Conservation (phyloP, 306 rosid genomes). For the Dryas alaskensis region DNA sequence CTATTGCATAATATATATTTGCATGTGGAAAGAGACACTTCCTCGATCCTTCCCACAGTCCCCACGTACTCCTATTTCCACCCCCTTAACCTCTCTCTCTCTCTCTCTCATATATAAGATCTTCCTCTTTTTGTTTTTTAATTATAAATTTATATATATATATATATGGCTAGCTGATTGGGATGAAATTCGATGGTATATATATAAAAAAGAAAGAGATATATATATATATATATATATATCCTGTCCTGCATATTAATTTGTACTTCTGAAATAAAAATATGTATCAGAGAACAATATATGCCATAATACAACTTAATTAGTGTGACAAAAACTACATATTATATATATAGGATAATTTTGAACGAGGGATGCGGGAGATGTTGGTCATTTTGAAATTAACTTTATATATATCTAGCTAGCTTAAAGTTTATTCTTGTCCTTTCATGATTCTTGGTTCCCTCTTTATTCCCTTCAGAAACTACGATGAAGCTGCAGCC, state of each 20-base stretch:
- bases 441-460: conserved; percentile 44
- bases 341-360: conserved; percentile 4
- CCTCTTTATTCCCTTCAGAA: conserved; percentile 55
- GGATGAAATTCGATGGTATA: too few species aligned
- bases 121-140: conserved; percentile 25
- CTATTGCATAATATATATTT: conserved; percentile 23
- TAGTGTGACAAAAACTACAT: too few species aligned
- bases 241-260: too few species aligned
- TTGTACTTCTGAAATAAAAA: too few species aligned
- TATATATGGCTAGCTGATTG: too few species aligned
- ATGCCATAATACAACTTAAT: too few species aligned
- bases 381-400: conserved; percentile 38
- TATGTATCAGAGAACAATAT: too few species aligned
- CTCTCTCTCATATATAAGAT: conserved; percentile 30
- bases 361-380: not conserved
- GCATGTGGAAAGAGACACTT: conserved; percentile 40
- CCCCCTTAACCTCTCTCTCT: not conserved
- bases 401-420: not conserved
- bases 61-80: conserved; percentile 4
- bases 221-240: too few species aligned
- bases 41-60: conserved; percentile 21
- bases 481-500: conserved; percentile 54
- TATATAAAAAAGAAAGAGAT: too few species aligned
- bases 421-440: conserved; percentile 84
- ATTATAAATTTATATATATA: too few species aligned